Evolutionary conservation across 2,329 filamentous ascomycete species (phyloP), one percentile per base, ranked within the genome.

Genomic region (Penicillium italicum): DNA sequence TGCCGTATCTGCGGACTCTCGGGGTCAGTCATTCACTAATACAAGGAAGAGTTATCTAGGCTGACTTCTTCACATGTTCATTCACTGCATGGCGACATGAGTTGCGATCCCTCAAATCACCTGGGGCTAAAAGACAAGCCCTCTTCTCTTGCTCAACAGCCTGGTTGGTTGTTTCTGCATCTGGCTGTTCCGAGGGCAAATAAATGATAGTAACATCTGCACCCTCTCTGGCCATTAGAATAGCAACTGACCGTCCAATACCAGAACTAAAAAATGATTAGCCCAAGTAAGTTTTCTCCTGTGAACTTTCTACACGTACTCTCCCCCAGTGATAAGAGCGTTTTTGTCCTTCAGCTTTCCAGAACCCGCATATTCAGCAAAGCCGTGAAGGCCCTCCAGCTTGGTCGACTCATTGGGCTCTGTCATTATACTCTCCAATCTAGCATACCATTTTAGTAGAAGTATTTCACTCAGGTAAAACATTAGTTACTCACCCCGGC

Each of bases 211-310:
- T 60, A 33, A 62, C 30, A 45, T 60, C 50, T 2, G 61, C 54
- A 22, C 59, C 61, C 43, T 60, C 57, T 51, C 57, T 51, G 12
- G 54, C 53, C 55, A 62, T 63, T 16, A 59, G 9, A 26, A 59
- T 45, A 12, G 60, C 60, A 4, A 61, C 54, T 4, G 52, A 48
- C 30, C 56, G 47, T 12, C 61, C 56, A 48, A 62, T 62, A 2
- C 55, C 53, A 28, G 55, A 60, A 24, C 59, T 54, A 20, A 6
- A 8, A 40, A 31, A 11, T 12, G 74, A 66, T 82, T 77, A 2
- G 79, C 79, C 1, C 83, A 75, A 60, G 1, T 84, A 82, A 16
- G 79, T 55, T 85, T 83, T 79, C 77, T 55, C 85, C 82, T 24
- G 75, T 80, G 43, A 83, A 72, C 59, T 84, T 78, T 6, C 36